Evolutionary conservation across 2,329 filamentous ascomycete genomes (phyloP), one percentile per base, ranked within the genome.

Genomic region (Zopfia rhizophila): DNA sequence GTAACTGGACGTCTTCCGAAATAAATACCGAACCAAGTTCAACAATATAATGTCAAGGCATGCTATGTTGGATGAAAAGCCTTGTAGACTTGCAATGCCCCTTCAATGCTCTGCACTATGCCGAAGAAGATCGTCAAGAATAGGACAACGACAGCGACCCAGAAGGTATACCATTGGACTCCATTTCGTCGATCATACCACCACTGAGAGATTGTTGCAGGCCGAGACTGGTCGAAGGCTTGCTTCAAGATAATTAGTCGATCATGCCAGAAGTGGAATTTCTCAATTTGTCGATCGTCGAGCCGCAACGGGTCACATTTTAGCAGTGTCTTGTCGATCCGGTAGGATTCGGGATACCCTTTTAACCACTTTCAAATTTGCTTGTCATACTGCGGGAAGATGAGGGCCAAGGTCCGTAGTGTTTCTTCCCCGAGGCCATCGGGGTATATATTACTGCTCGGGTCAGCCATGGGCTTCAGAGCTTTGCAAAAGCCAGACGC

Each of bases 131-230:
- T 56, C 0, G 69, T 76, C 16, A 74, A 54, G 11, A 58, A 24
- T 0, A 76, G 45, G 1, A 68, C 61, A 3, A 62, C 32, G 1
- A 77, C 60, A 0, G 73, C 75, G 3, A 78, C 65, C 76, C 76
- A 80, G 38, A 78, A 75, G 1, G 72, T 77, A 35, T 72, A 78
- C 74, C 75, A 78, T 37, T 78, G 75, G 0, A 72, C 68, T 1
- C 70, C 64, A 21, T 75, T 73, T 1, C 76, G 52, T 3, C 69
- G 49, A 45, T 78, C 74, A 35, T 65, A 55, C 73, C 75, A 78
- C 69, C 68, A 75, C 28, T 76, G 69, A 0, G 57, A 56, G 2
- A 77, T 29, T 0, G 60, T 70, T 19, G 54, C 55, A 5, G 73
- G 66, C 35, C 63, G 46, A 4, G 72, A 48, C 47, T 78, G 64